Base-by-base conservation (phyloP, 352 stramenopile species). In the Phytophthora syringae region DNA sequence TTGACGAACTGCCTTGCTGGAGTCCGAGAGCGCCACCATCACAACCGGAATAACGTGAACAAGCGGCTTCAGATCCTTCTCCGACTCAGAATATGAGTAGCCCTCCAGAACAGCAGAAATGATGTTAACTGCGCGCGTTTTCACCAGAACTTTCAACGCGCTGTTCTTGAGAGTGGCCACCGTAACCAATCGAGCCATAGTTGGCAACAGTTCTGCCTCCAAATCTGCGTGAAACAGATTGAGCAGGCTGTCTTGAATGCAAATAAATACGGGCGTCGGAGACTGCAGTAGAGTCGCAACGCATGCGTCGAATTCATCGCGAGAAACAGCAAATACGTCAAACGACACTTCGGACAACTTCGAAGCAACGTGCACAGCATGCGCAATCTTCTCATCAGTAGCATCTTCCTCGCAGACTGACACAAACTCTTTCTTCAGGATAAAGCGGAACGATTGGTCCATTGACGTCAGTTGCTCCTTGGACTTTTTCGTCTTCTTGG, bases 351-450 rank as follows among this genome's bases (percentile, higher is more conserved):
- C 53, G 7, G 79, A 72, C 50, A 95, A 36, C 52, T 89, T 72
- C 18, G 86, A 62, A 12, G 86, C 84, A 52, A 87, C 64, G 13
- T 65, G 52, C 16, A 81, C 61, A n/a, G 72, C 62, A 37, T 64
- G 66, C 5, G 52, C 11, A 42, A 49, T 62, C 22, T 65, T 43
- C 39, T 50, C 57, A 32, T 77, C 63, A 3, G 66, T 72, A 18
- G 47, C 47, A 1, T 24, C 47, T 51, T 60, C 37, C 16, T 85
- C 74, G 62, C 69, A 92, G 16, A 86, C 20, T 3, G 60, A 55
- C 3, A 70, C 72, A 42, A 93, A 93, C 42, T 92, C 82, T n/a
- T 86, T 81, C 58, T 90, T 88, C 1, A 88, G 64, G 6, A 93
- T 69, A 44, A 77, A 77, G 7, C 80, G 71, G 37, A 92, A 79